These are phyloP conservation scores for Fagopyrum tataricum DNA, from an alignment of 148 eudicot genomes.

Conservation along the genomic window DNA sequence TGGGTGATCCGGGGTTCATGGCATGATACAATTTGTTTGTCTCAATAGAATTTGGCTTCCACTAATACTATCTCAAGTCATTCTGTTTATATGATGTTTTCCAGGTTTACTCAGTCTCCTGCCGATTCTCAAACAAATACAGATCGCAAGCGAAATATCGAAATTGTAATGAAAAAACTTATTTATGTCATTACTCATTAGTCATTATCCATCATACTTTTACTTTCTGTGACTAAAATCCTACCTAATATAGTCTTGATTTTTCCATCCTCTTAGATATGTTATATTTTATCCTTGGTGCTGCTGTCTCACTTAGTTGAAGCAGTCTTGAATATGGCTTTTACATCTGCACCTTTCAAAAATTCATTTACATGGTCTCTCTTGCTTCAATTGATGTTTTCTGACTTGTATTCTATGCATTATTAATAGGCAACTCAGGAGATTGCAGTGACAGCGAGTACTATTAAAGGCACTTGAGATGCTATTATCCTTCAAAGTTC, in stretches of 20 bases:
- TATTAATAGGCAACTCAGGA: background rate
- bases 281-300: background rate
- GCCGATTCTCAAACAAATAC: slow-evolving; percentile 6
- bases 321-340: background rate
- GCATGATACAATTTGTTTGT: background rate
- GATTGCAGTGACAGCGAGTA: background rate
- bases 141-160: background rate
- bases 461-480: slow-evolving; percentile 10
- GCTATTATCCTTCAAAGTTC: background rate
- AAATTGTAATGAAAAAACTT: slow-evolving; percentile 1
- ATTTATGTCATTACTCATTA: background rate
- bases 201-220: background rate
- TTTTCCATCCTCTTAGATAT: background rate
- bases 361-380: background rate
- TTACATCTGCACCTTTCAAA: background rate
- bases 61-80: background rate
- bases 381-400: background rate
- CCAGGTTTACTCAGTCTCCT: slow-evolving; percentile 11
- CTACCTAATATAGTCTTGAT: background rate
- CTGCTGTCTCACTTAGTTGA: background rate
- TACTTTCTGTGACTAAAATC: background rate
- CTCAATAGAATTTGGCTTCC: background rate
- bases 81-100: slow-evolving; percentile 9
- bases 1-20: background rate
- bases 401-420: slow-evolving; percentile 2